These are phyloP conservation scores for Penicillium egyptiacum DNA, from an alignment of 495 filamentous ascomycete species.

Conservation along the genomic window DNA sequence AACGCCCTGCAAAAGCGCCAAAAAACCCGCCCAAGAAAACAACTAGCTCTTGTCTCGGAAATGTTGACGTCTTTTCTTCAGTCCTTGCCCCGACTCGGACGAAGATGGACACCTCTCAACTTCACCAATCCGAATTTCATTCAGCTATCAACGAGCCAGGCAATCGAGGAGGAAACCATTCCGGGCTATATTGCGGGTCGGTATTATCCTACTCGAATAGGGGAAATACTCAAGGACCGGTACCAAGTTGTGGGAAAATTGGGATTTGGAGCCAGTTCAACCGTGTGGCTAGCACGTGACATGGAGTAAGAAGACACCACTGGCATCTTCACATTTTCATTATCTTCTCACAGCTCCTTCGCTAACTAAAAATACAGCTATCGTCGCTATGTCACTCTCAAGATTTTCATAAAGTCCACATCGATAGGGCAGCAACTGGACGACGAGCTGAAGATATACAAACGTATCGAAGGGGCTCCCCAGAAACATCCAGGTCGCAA, in stretches of 20 bases:
- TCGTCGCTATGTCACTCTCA: constrained; percentile 36
- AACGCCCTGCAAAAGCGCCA: too few relatives aligned
- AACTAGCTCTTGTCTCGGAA: background rate
- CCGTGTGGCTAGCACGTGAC: constrained; percentile 39
- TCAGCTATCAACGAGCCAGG: constrained; percentile 9
- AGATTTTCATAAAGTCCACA: constrained; percentile 31
- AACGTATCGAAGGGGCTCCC: constrained; percentile 23
- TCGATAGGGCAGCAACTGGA: constrained; percentile 27
- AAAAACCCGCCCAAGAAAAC: too few relatives aligned
- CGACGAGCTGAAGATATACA: constrained; percentile 35
- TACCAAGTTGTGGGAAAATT: constrained; percentile 39
- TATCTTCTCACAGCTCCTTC: background rate
- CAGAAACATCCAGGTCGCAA: constrained; percentile 26
- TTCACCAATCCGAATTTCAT: constrained; percentile 25
- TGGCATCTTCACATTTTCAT: background rate
- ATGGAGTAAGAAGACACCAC: constrained; percentile 30
- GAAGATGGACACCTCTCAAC: constrained; percentile 25
- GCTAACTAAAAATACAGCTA: constrained; percentile 14
- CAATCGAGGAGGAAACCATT: constrained; percentile 26
- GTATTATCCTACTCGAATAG: constrained; percentile 39
- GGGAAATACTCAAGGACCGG: constrained; percentile 37
- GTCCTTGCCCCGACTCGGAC: constrained; percentile 21
- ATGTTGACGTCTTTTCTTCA: constrained; percentile 21
- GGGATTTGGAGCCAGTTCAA: constrained; percentile 39
- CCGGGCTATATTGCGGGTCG: constrained; percentile 30